phyloP scores from a whole-genome alignment of 495 filamentous ascomycete species.

The Chaetomium fimeti region DNA sequence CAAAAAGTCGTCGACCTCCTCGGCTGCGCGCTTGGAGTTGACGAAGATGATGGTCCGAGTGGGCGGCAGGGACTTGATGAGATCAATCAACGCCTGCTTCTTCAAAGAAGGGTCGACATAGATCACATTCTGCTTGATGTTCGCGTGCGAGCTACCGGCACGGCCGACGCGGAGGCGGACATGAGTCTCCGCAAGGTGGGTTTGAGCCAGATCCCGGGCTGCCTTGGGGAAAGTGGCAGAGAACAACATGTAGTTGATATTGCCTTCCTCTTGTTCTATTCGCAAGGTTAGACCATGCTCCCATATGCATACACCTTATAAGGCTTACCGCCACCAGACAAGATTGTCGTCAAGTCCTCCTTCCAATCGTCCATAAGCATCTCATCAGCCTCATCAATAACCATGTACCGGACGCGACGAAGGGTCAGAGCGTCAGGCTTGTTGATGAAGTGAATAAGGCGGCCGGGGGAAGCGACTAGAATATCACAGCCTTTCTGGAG shows the following conservation, averaged over 20 bases:
- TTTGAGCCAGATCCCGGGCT: slow-evolving; percentile 69
- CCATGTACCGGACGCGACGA: slow-evolving; percentile 71
- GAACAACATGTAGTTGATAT: slow-evolving; percentile 84
- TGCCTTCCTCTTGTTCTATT: slow-evolving; percentile 73
- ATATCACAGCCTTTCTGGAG: slow-evolving; percentile 84
- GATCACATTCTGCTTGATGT: slow-evolving; percentile 75
- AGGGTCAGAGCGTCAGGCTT: slow-evolving; percentile 66
- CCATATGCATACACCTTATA: not conserved
- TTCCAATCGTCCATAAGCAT: slow-evolving; percentile 77
- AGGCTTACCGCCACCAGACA: slow-evolving; percentile 71
- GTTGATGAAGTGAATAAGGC: slow-evolving; percentile 77
- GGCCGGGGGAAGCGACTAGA: slow-evolving; percentile 82
- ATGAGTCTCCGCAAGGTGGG: slow-evolving; percentile 68
- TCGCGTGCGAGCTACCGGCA: slow-evolving; percentile 71
- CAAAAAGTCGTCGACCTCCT: slow-evolving; percentile 82
- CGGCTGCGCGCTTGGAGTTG: slow-evolving; percentile 71
- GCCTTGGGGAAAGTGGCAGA: slow-evolving; percentile 86
- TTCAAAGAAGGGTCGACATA: slow-evolving; percentile 63
- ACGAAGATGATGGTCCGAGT: slow-evolving; percentile 89
- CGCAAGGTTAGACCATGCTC: slow-evolving; percentile 16
- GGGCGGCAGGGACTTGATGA: slow-evolving; percentile 65
- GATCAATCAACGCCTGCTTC: slow-evolving; percentile 66
- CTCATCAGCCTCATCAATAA: slow-evolving; percentile 95
- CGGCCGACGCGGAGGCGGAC: slow-evolving; percentile 82
- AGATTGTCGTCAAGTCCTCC: slow-evolving; percentile 63